Evolutionary conservation across 169 alveolate genomes (phyloP).

Genomic region (Cryptosporidium baileyi): DNA sequence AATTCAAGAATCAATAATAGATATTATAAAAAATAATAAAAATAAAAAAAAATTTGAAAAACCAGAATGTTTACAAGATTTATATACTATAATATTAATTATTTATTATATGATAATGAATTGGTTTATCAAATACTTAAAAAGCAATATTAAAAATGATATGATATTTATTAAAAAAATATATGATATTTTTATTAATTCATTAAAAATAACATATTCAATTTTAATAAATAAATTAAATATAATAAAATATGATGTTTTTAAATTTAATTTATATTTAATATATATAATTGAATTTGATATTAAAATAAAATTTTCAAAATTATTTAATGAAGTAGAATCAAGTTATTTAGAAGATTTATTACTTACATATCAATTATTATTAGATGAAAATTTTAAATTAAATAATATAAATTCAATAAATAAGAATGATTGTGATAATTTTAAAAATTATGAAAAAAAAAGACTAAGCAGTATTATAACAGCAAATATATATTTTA

Average conservation of each 20-base stretch:
- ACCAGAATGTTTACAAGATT: conserved; percentile 30
- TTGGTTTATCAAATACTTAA: conserved; percentile 12
- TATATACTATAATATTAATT: conserved; percentile 6
- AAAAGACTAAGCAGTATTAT: conserved; percentile 26
- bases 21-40: background rate
- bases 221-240: background rate
- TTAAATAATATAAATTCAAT: background rate
- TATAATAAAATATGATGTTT: conserved; percentile 11
- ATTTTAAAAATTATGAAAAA: background rate
- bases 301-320: background rate
- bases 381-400: too few species aligned
- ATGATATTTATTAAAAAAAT: conserved; percentile 19
- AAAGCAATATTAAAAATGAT: background rate
- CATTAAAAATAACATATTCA: background rate
- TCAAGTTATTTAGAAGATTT: background rate
- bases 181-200: background rate
- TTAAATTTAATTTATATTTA: conserved; percentile 7
- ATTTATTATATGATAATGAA: background rate
- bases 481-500: conserved; percentile 15
- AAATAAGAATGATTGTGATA: background rate
- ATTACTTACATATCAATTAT: background rate
- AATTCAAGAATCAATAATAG: background rate
- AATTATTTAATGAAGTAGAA: background rate
- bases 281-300: background rate
- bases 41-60: background rate